These are phyloP conservation scores for Phyllosticta citribraziliensis DNA, from an alignment of 2,329 filamentous ascomycete species.

Conservation along the genomic window DNA sequence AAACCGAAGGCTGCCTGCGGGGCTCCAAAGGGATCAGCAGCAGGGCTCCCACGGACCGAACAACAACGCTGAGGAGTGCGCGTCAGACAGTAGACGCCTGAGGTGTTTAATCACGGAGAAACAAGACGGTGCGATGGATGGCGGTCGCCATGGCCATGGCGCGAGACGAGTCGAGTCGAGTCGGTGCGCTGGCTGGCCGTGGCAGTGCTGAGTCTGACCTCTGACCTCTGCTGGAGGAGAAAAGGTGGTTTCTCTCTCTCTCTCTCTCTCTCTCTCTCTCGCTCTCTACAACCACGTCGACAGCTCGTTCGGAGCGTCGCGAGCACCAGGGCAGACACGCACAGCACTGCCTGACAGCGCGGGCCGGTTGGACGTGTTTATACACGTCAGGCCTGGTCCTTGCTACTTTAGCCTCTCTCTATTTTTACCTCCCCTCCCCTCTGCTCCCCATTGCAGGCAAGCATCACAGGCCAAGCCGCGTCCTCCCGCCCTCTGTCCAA, in stretches of 20 bases:
- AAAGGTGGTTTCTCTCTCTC: neutral
- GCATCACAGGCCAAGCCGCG: neutral
- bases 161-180: no score
- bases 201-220: neutral
- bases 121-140: neutral
- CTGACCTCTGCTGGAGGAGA: neutral
- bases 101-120: neutral
- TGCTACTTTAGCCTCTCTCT: neutral
- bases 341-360: no score
- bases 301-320: neutral
- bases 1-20: neutral
- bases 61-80: neutral
- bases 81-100: no score
- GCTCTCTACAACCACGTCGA: no score
- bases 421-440: neutral
- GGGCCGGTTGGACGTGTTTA: neutral
- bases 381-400: neutral
- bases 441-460: no score
- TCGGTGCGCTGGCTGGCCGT: neutral
- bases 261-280: no score
- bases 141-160: neutral
- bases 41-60: neutral
- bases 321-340: no score
- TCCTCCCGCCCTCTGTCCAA: neutral
- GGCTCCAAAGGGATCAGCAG: slow-evolving; percentile 9